Conservation (phyloP, 2,329 filamentous ascomycete species). For the Juglanconis oblonga region DNA sequence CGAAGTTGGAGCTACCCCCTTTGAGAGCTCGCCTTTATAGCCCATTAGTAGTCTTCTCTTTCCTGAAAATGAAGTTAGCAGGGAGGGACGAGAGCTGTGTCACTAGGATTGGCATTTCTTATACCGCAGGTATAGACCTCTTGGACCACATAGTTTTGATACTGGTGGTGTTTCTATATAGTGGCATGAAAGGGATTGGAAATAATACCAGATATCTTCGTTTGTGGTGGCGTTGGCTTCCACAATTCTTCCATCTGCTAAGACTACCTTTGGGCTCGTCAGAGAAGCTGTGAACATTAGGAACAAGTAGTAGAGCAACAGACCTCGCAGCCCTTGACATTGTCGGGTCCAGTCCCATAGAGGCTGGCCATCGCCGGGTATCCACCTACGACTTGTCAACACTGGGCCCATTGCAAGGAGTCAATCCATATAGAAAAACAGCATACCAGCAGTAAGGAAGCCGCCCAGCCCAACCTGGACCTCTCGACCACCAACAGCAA, state of each 20-base stretch:
- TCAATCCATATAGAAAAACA: no score
- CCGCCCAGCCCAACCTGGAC: constrained; percentile 19
- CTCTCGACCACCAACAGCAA: constrained; percentile 20
- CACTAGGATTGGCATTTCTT: no score
- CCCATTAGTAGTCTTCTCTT: not conserved
- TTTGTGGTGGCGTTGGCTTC: constrained; percentile 18
- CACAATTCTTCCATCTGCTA: constrained; percentile 20
- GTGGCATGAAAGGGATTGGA: not conserved
- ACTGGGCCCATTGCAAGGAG: not conserved
- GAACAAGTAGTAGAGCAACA: not conserved
- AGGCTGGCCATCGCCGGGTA: constrained; percentile 20
- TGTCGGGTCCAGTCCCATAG: constrained; percentile 19
- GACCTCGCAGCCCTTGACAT: constrained; percentile 21
- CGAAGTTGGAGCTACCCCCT: constrained; percentile 22
- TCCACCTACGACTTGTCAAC: constrained; percentile 14
- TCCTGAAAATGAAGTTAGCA: not conserved
- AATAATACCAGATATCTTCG: constrained; percentile 11
- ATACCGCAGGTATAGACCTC: no score
- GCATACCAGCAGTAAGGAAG: constrained; percentile 20
- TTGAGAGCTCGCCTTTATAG: constrained; percentile 16
- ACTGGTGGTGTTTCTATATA: not conserved
- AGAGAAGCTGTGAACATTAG: not conserved
- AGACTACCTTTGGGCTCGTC: constrained; percentile 16
- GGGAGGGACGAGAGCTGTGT: no score
- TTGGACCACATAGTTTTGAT: no score